Percentiles rank a stretch among this genome's conserved stretches.
phyloP scores from a whole-genome alignment of 805 yeast genomes.

The Allodekkera sacchari region DNA sequence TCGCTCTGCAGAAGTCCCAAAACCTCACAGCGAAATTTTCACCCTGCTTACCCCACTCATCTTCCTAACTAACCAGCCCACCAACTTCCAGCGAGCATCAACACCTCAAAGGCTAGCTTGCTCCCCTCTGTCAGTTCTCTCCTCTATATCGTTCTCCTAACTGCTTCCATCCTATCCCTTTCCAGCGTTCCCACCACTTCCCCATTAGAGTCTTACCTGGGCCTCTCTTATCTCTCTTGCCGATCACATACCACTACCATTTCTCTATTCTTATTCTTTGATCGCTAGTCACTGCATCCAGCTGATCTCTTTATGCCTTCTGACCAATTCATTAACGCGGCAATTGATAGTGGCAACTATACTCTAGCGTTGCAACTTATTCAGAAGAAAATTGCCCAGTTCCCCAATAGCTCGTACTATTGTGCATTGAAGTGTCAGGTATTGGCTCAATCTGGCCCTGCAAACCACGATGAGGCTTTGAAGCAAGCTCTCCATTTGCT shows the following conservation, averaged over 20 bases:
- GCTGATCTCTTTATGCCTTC: too few relatives aligned
- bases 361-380: slow-evolving; percentile 44
- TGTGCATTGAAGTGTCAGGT: slow-evolving; percentile 35
- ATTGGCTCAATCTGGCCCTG: slow-evolving; percentile 23
- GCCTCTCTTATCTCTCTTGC: too few relatives aligned
- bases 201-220: too few relatives aligned
- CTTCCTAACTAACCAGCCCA: background rate
- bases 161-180: background rate
- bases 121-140: background rate
- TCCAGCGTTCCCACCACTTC: background rate
- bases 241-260: too few relatives aligned
- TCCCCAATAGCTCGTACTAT: slow-evolving; percentile 51
- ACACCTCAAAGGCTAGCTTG: background rate
- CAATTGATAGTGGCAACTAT: slow-evolving; percentile 36
- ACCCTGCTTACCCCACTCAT: background rate
- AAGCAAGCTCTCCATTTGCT: slow-evolving; percentile 23
- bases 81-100: background rate
- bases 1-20: too few relatives aligned
- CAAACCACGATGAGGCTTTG: slow-evolving; percentile 26
- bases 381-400: slow-evolving; percentile 38
- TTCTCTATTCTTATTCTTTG: too few relatives aligned
- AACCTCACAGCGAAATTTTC: too few relatives aligned
- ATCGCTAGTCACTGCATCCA: too few relatives aligned
- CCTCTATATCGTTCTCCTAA: background rate
- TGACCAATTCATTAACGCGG: slow-evolving; percentile 16